Percentiles rank a stretch among this genome's conserved stretches.
These are phyloP conservation scores for Clarireedia monteithiana DNA, from an alignment of 2,329 filamentous ascomycete species.

Conservation along the genomic window DNA sequence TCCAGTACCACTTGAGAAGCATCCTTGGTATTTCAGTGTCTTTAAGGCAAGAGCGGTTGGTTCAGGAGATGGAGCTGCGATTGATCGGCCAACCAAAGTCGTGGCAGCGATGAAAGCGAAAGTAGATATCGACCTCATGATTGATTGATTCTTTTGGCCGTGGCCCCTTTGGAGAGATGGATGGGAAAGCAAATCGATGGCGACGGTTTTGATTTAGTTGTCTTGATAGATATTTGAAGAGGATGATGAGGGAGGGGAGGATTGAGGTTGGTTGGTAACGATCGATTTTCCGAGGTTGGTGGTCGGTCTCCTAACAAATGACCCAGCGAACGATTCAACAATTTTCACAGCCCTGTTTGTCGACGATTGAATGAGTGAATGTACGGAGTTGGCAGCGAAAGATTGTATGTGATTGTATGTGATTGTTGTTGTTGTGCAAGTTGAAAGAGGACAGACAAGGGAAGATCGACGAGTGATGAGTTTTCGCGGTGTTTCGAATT, in stretches of 20 bases:
- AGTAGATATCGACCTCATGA: conserved; percentile 21
- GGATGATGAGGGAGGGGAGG: not conserved
- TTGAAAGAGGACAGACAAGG: not conserved
- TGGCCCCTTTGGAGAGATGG: conserved; percentile 7
- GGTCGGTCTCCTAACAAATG: not conserved
- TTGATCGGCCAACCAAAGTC: conserved; percentile 13
- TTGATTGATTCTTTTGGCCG: conserved; percentile 19
- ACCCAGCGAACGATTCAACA: not conserved
- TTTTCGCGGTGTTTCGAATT: not conserved
- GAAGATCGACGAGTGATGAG: not conserved
- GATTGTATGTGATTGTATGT: not conserved
- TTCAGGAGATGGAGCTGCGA: conserved; percentile 10
- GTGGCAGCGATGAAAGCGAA: conserved; percentile 14
- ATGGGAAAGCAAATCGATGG: not conserved
- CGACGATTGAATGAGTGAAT: too few relatives aligned
- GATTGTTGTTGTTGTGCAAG: too few relatives aligned
- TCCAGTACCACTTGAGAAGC: conserved; percentile 21
- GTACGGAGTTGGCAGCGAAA: too few relatives aligned
- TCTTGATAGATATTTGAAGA: not conserved
- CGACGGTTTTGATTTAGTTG: not conserved
- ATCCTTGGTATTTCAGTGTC: conserved; percentile 18
- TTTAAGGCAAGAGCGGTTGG: not conserved
- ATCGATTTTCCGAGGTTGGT: not conserved
- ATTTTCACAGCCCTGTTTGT: not conserved
- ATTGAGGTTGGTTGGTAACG: not conserved